Conservation (phyloP, 1,284 basidiomycete genomes). For the Naganishia albida region DNA sequence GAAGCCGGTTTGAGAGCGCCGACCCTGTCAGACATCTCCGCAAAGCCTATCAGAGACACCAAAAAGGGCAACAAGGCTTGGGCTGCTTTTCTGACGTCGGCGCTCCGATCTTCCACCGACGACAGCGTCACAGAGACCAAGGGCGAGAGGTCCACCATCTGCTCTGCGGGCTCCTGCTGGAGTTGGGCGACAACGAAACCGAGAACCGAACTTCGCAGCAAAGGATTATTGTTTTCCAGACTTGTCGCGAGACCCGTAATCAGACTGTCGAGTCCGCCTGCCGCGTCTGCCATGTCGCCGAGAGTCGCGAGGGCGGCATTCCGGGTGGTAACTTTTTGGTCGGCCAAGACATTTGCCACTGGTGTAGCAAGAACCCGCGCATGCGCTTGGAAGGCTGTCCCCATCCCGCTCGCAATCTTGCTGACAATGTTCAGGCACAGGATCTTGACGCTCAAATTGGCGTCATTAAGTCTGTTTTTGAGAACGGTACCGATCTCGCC, state of each 20-base stretch:
- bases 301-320: constrained; percentile 75
- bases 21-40: constrained; percentile 83
- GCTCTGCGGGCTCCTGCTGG: constrained; percentile 51
- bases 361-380: constrained; percentile 73
- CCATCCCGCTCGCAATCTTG: constrained; percentile 90
- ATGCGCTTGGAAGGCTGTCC: constrained; percentile 90
- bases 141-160: constrained; percentile 70
- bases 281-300: constrained; percentile 79
- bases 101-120: constrained; percentile 87
- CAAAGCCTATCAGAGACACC: constrained; percentile 75
- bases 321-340: constrained; percentile 88
- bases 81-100: constrained; percentile 89
- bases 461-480: constrained; percentile 85
- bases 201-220: constrained; percentile 80
- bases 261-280: constrained; percentile 80
- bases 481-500: constrained; percentile 87
- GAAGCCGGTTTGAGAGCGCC: constrained; percentile 89
- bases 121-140: constrained; percentile 72
- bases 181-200: constrained; percentile 69
- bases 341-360: constrained; percentile 81
- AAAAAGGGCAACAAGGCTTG: constrained; percentile 77
- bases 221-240: constrained; percentile 83
- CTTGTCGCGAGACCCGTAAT: constrained; percentile 73
- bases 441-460: constrained; percentile 89
- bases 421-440: constrained; percentile 87